Percentiles rank a stretch among this genome's conserved stretches.
phyloP scores from a whole-genome alignment of 129 eudicot genomes.

The Solidago caesia region DNA sequence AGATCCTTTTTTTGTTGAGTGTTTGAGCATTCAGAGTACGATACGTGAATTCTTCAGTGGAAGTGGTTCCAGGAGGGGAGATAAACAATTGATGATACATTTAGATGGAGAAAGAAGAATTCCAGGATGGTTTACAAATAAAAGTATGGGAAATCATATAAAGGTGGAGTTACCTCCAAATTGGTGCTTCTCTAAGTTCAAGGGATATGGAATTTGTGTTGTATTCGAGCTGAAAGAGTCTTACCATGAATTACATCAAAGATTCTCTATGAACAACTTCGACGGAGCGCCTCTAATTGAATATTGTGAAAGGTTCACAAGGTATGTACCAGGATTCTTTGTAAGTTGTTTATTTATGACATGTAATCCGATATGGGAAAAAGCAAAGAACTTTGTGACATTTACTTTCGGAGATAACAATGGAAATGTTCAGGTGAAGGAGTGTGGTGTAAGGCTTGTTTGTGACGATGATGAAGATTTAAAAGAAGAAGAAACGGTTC shows the following conservation, averaged over 20 bases:
- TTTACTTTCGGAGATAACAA: neutral
- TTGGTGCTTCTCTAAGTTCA: no score
- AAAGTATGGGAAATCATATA: neutral
- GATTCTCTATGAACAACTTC: no score
- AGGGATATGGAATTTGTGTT: no score
- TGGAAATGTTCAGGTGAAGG: neutral
- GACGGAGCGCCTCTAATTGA: neutral
- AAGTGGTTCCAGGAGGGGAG: no score
- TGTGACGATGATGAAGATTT: neutral
- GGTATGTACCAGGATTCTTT: neutral
- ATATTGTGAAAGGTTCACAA: neutral
- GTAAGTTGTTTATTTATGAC: neutral
- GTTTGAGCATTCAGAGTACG: neutral
- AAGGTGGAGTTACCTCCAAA: neutral
- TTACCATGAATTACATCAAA: no score
- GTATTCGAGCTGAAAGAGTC: no score
- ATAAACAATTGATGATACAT: neutral
- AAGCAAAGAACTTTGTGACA: neutral
- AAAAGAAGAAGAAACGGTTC: neutral
- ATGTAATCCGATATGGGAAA: neutral
- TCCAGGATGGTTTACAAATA: neutral
- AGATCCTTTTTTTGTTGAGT: neutral
- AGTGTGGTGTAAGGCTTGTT: neutral
- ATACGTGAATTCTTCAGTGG: neutral
- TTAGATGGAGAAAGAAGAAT: neutral